A percentile compares a stretch with the other conserved stretches of the same genome.
phyloP scores from a whole-genome alignment of 225 moss, liverwort and hornwort genomes.

The Bryoerythrophyllum caledonicum region DNA sequence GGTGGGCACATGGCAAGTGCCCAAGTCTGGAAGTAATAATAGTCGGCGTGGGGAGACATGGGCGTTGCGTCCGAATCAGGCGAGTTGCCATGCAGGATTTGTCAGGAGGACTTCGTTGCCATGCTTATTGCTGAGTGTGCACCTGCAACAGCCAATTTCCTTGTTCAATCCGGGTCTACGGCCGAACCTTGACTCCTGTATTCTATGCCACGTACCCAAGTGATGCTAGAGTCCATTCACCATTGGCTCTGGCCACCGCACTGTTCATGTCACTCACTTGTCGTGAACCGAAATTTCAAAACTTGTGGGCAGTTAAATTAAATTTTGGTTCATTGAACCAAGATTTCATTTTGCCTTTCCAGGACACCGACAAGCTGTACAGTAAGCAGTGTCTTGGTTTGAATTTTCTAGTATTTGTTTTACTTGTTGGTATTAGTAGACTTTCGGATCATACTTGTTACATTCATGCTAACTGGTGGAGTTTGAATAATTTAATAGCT shows the following conservation, averaged over 20 bases:
- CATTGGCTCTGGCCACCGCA: background rate
- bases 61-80: background rate
- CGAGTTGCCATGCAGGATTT: background rate
- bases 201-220: background rate
- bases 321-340: too few species aligned
- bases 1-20: background rate
- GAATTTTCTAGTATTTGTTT: background rate
- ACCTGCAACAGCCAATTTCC: too few species aligned
- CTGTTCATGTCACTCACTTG: background rate
- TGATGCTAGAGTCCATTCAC: background rate
- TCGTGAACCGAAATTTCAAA: too few species aligned
- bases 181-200: background rate
- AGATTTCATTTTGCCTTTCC: too few species aligned
- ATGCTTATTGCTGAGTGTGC: conserved; percentile 12
- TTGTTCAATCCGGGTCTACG: too few species aligned
- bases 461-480: background rate
- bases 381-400: too few species aligned
- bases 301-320: too few species aligned
- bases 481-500: background rate
- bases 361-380: too few species aligned
- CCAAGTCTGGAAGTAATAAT: background rate
- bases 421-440: too few species aligned
- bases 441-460: background rate
- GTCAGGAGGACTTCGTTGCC: background rate
- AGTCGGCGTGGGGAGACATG: background rate